Evolutionary conservation across 1,284 basidiomycete genomes (phyloP).

Genomic region (Sparassis latifolia): DNA sequence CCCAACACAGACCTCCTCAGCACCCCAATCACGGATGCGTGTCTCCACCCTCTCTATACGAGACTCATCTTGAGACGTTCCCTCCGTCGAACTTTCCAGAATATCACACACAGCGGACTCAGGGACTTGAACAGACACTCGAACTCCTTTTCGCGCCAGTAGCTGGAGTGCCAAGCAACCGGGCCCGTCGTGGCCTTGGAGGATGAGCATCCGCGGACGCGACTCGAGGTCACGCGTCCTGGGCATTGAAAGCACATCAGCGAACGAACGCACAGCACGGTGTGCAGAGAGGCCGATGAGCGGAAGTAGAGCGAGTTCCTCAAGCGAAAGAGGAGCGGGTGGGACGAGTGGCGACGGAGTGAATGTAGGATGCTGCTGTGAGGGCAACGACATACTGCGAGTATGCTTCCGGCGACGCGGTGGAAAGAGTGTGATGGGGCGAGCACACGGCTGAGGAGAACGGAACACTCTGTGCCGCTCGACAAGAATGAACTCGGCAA

Average conservation of each 20-base stretch:
- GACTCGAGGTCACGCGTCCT: slow-evolving; percentile 5
- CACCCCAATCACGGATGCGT: slow-evolving; percentile 55
- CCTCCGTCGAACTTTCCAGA: slow-evolving; percentile 7
- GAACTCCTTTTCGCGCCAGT: slow-evolving; percentile 55
- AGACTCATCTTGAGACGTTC: slow-evolving; percentile 4
- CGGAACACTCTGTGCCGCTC: slow-evolving; percentile 75
- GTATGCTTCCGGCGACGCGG: slow-evolving; percentile 16
- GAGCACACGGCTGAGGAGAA: slow-evolving; percentile 49
- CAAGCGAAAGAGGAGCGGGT: slow-evolving; percentile 41
- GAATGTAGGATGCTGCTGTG: slow-evolving; percentile 7
- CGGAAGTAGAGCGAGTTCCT: slow-evolving; percentile 76
- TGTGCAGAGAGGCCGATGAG: slow-evolving; percentile 71
- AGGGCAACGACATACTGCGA: slow-evolving; percentile 16
- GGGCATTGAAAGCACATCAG: slow-evolving; percentile 18
- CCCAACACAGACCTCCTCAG: slow-evolving; percentile 58
- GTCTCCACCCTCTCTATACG: slow-evolving; percentile 38
- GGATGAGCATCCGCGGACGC: slow-evolving; percentile 47
- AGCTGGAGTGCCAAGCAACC: slow-evolving; percentile 75
- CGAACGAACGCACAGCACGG: slow-evolving; percentile 64
- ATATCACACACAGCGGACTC: slow-evolving; percentile 26
- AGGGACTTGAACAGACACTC: slow-evolving; percentile 66
- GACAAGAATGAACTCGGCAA: slow-evolving; percentile 77
- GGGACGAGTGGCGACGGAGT: slow-evolving; percentile 9
- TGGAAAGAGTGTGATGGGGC: slow-evolving; percentile 18
- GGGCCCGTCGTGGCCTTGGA: slow-evolving; percentile 71